Percentiles rank a stretch among this genome's conserved stretches.
Evolutionary conservation across 768 basidiomycete species (phyloP).

Genomic region (Grammothele lineata): DNA sequence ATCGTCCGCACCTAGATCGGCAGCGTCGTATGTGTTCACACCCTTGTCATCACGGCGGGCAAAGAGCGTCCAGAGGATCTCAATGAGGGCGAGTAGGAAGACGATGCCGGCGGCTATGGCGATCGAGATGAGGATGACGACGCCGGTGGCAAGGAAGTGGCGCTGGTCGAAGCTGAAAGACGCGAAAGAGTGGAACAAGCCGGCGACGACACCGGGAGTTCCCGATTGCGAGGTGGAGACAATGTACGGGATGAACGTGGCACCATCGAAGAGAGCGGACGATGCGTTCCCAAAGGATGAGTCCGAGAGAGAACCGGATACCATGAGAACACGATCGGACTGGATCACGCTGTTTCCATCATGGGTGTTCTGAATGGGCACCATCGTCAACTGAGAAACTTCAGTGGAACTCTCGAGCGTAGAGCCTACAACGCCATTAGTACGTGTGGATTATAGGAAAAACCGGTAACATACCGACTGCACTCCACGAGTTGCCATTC

Average conservation of each 20-base stretch:
- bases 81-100: conserved; percentile 79
- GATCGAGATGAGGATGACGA: conserved; percentile 96
- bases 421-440: conserved; percentile 39
- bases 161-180: conserved; percentile 70
- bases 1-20: conserved; percentile 71
- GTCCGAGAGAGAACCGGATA: conserved; percentile 74
- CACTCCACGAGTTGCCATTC: conserved; percentile 76
- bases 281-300: conserved; percentile 75
- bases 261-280: conserved; percentile 84
- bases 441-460: neutral
- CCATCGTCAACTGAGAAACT: conserved; percentile 84
- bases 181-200: conserved; percentile 79
- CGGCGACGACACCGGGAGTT: conserved; percentile 62
- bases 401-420: conserved; percentile 52
- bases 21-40: conserved; percentile 54
- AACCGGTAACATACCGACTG: conserved; percentile 44
- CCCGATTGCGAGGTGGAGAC: conserved; percentile 63
- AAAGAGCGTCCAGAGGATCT: conserved; percentile 87
- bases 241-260: conserved; percentile 78
- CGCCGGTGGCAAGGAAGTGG: conserved; percentile 81
- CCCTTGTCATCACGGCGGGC: conserved; percentile 71
- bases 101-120: conserved; percentile 94
- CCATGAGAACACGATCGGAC: conserved; percentile 83
- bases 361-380: conserved; percentile 82
- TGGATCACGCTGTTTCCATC: conserved; percentile 66